A percentile compares a stretch with the other conserved stretches of the same genome.
Evolutionary conservation across 495 filamentous ascomycete species (phyloP).

Genomic region (Aspergillus carlsbadensis): DNA sequence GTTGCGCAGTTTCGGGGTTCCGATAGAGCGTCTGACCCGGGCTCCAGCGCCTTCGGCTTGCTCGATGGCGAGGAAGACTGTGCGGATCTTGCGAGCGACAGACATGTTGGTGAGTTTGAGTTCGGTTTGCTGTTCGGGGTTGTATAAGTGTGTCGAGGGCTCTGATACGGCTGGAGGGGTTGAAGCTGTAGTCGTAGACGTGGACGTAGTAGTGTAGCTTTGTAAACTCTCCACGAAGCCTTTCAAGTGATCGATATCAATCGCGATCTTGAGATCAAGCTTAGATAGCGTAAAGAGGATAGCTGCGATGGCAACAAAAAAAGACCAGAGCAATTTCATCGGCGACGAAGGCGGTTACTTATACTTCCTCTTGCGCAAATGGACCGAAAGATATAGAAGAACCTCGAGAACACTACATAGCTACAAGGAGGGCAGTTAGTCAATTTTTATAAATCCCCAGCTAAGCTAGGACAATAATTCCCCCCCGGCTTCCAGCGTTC

Average conservation of each 20-base stretch:
- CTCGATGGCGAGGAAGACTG: constrained; percentile 79
- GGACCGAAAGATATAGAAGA: constrained; percentile 29
- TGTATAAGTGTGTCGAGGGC: constrained; percentile 7
- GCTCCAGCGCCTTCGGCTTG: constrained; percentile 90
- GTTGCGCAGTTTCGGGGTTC: constrained; percentile 77
- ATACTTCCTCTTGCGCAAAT: constrained; percentile 21
- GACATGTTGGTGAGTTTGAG: constrained; percentile 55
- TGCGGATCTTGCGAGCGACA: constrained; percentile 70
- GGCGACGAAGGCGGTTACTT: constrained; percentile 29
- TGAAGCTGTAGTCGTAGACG: constrained; percentile 13
- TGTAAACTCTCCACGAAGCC: constrained; percentile 19
- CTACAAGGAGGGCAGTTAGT: constrained; percentile 15
- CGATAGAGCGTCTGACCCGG: constrained; percentile 83
- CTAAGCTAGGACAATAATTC: constrained; percentile 12
- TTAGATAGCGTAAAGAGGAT: constrained; percentile 30
- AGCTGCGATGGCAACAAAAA: constrained; percentile 47
- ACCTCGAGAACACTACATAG: constrained; percentile 22
- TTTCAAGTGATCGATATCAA: constrained; percentile 15
- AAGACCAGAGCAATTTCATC: constrained; percentile 45
- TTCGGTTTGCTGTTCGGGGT: constrained; percentile 13
- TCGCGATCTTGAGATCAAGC: constrained; percentile 2
- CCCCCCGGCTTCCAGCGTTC: neutral
- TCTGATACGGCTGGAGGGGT: constrained; percentile 4
- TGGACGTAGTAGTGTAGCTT: constrained; percentile 16
- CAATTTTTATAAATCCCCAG: constrained; percentile 23